Conservation (phyloP, 331 rosid genomes). For the Prunus yedoensis region DNA sequence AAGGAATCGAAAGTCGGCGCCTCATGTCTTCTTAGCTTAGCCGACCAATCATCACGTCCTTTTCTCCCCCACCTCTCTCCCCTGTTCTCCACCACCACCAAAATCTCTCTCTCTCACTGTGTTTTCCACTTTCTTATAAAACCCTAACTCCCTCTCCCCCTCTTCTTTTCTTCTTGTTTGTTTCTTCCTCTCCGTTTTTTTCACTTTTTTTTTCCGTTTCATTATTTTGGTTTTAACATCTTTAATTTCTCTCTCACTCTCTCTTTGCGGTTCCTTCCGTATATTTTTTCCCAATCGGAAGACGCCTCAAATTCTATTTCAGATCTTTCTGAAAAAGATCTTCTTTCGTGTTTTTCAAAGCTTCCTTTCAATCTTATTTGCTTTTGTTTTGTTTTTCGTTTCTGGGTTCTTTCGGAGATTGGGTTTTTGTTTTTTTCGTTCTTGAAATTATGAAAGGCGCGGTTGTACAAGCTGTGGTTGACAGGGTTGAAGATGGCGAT, state of each 20-base stretch:
- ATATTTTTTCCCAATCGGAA: constrained; percentile 43
- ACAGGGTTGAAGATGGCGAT: constrained; percentile 62
- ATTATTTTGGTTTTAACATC: neutral
- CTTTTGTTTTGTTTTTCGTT: neutral
- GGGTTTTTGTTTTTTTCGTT: too few species aligned
- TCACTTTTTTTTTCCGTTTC: neutral
- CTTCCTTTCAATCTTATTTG: too few species aligned
- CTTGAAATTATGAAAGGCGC: constrained; percentile 42
- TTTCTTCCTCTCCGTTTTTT: neutral
- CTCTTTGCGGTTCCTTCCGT: constrained; percentile 45
- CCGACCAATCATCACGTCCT: constrained; percentile 74
- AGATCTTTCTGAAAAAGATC: neutral
- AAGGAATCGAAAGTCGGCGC: constrained; percentile 67
- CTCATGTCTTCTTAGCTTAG: constrained; percentile 41
- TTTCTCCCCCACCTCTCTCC: constrained; percentile 22
- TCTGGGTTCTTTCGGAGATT: neutral
- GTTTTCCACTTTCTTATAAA: constrained; percentile 18
- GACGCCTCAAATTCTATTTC: constrained; percentile 19
- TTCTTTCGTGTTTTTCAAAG: neutral
- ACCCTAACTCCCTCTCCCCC: constrained; percentile 16
- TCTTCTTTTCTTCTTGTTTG: neutral
- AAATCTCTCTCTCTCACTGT: too few species aligned
- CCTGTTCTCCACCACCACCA: neutral
- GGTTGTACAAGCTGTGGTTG: constrained; percentile 48
- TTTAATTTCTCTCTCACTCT: neutral